These are phyloP conservation scores for Phylloboletellus chloephorus DNA, from an alignment of 1,284 basidiomycete species.

Conservation along the genomic window DNA sequence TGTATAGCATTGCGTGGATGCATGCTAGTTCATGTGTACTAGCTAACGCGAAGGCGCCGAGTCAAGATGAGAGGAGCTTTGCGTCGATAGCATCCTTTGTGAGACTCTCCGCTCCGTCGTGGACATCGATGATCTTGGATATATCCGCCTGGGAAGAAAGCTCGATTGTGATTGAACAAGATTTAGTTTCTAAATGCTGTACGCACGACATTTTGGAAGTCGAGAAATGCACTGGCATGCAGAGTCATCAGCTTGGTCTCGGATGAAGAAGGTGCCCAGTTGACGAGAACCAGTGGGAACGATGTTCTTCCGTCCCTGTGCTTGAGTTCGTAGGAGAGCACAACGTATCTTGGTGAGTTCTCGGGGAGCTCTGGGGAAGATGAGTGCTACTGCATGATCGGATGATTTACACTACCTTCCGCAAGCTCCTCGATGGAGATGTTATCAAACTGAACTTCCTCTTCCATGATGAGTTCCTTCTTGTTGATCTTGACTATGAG, in stretches of 20 bases:
- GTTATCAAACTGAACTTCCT: constrained; percentile 74
- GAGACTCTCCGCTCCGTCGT: constrained; percentile 75
- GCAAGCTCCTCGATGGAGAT: constrained; percentile 78
- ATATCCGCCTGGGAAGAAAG: constrained; percentile 52
- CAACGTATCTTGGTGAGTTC: constrained; percentile 82
- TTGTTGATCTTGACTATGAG: constrained; percentile 88
- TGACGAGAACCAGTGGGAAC: constrained; percentile 79
- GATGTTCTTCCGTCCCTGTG: constrained; percentile 83
- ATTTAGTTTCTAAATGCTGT: background rate
- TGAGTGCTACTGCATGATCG: constrained; percentile 4
- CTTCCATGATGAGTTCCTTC: constrained; percentile 69
- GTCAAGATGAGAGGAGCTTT: constrained; percentile 41
- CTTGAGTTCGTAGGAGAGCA: constrained; percentile 78
- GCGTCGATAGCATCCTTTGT: constrained; percentile 68
- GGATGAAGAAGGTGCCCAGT: constrained; percentile 76
- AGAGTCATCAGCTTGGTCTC: constrained; percentile 77
- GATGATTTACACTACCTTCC: constrained; percentile 51
- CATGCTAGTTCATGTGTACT: background rate
- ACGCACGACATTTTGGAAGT: constrained; percentile 73
- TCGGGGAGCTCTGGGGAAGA: constrained; percentile 75
- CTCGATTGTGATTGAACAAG: constrained; percentile 2
- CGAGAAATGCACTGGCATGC: constrained; percentile 75
- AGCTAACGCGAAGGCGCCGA: background rate
- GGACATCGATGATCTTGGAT: constrained; percentile 72
- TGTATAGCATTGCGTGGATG: background rate